Base-by-base conservation (phyloP, 2,329 filamentous ascomycete species). In the Didymella keratinophila region DNA sequence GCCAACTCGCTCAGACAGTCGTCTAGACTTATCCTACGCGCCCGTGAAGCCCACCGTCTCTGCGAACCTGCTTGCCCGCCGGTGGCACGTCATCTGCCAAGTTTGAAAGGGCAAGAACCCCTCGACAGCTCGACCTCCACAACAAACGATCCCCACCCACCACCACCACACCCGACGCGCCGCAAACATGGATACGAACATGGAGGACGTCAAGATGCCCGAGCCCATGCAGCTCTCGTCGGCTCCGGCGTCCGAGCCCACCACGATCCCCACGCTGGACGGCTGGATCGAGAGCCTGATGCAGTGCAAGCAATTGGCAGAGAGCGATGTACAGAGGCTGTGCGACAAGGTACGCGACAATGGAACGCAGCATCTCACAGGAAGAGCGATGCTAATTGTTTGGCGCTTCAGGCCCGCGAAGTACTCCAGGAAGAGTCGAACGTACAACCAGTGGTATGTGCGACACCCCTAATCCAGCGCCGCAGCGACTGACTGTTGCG, bases 221-320 rank as follows among this genome's bases (percentile, higher is more conserved):
- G 88, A 90, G 76, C 86, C 87, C 66, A 86, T 91, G 77, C 90
- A 90, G 75, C 80, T 97, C 67, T 78, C 80, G 55, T 78, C 79
- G 71, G 87, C 90, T 60, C 87, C 92, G 49, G 83, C 87, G 55
- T 85, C 87, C 73, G 95, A 98, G 82, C 91, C 94, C 55, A 89
- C 93, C 61, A 92, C 93, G 69, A 95, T 97, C 82, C 88, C 91
- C 62, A 97, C 92, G 61, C 85, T 99, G 64, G 95, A 99, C 78
- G 93, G 93, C 75, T 99, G 95, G 95, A 98, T 99, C 77, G 94
- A 97, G 85, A 93, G 86, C 82, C 84, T 99, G 81, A 98, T 99
- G 94, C 88, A 82, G 76, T 99, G 95, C 90, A 99, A 99, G 84
- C 95, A 98, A 85, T 85, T 99, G 79, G 88, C 91, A 62, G 95